Evolutionary conservation across 306 rosid genomes (phyloP), one percentile per base, ranked within the genome.

Genomic region (Trichosanthes truncata): DNA sequence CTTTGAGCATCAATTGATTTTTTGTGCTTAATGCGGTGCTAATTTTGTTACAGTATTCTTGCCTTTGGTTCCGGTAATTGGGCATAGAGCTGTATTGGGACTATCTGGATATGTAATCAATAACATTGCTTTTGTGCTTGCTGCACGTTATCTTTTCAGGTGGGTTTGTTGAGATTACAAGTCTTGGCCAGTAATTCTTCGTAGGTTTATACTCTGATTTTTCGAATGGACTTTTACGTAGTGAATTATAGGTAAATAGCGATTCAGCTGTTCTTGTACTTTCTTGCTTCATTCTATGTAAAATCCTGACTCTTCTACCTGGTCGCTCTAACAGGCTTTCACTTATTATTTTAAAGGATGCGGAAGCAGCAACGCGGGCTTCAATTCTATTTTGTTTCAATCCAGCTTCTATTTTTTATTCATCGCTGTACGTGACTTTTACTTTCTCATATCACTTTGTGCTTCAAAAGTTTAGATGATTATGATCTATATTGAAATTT

Each of bases 341-440:
- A 65, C 74, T 83, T 26, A 43, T 81, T 25, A 63, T 92, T 80
- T 87, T 95, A 88, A 87, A 89, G 86, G 91, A 91, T 48, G 85
- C 74, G 56, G 88, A 89, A 61, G 85, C 82, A 10, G 93, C 98
- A 5, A 53, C 89, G 21, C 87, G 92, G 49, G 97, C 97, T 82
- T 86, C 97, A 1, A n/a, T 95, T 65, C 82, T 95, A 83, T 95
- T 92, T 87, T 95, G 98, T 89, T 92, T 95, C 86, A 95, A 95
- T 66, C 98, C 97, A 10, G 98, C 98, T 51, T 92, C 95, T 17
- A 83, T 92, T 61, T 95, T 92, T 76, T 95, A 92, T 84, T 89
- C 97, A 36, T 92, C 97, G 15, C 84, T 95, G 97, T 92, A 90
- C 84, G 48, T 74, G 20, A 15, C 81, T 29, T 74, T 81, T 49